Percentiles rank a stretch among this genome's conserved stretches.
phyloP scores from a whole-genome alignment of 192 early-diverging fungal genomes.

The Coemansia furcata region DNA sequence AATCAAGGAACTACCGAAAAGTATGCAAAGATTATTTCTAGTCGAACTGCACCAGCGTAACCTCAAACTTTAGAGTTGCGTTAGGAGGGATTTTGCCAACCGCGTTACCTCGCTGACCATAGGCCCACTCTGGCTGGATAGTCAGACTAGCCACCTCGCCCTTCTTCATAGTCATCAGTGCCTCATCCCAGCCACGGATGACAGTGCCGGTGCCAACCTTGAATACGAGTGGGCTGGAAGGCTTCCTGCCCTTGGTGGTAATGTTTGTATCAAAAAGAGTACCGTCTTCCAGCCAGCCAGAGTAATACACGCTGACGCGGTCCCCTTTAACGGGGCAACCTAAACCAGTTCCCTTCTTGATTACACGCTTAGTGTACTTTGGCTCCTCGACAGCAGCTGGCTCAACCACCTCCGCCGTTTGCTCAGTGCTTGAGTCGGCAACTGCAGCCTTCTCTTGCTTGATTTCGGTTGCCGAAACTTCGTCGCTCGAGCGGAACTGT shows the following conservation, averaged over 20 bases:
- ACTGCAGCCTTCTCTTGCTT: slow-evolving; percentile 36
- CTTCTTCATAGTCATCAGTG: slow-evolving; percentile 83
- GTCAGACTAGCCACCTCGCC: slow-evolving; percentile 81
- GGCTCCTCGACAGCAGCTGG: slow-evolving; percentile 31
- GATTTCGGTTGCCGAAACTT: slow-evolving; percentile 26
- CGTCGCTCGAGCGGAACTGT: slow-evolving; percentile 54
- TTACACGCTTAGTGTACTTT: slow-evolving; percentile 64
- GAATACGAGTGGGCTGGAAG: slow-evolving; percentile 67
- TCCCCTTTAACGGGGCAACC: slow-evolving; percentile 66
- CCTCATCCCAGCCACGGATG: slow-evolving; percentile 85
- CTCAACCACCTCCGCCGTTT: background rate
- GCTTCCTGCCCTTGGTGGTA: slow-evolving; percentile 58
- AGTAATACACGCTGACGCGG: slow-evolving; percentile 64
- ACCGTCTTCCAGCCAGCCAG: slow-evolving; percentile 68
- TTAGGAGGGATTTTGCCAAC: slow-evolving; percentile 74
- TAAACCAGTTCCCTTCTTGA: slow-evolving; percentile 64
- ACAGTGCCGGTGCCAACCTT: slow-evolving; percentile 93
- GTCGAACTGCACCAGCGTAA: slow-evolving; percentile 66
- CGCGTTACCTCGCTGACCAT: slow-evolving; percentile 73
- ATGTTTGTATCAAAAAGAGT: slow-evolving; percentile 69
- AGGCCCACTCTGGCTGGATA: slow-evolving; percentile 82
- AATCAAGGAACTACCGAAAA: background rate
- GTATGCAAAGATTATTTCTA: slow-evolving; percentile 4
- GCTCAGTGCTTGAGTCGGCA: slow-evolving; percentile 1
- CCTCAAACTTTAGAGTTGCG: slow-evolving; percentile 77